Base-by-base conservation (phyloP, 208 protist genomes). In the Acanthamoeba sp. region DNA sequence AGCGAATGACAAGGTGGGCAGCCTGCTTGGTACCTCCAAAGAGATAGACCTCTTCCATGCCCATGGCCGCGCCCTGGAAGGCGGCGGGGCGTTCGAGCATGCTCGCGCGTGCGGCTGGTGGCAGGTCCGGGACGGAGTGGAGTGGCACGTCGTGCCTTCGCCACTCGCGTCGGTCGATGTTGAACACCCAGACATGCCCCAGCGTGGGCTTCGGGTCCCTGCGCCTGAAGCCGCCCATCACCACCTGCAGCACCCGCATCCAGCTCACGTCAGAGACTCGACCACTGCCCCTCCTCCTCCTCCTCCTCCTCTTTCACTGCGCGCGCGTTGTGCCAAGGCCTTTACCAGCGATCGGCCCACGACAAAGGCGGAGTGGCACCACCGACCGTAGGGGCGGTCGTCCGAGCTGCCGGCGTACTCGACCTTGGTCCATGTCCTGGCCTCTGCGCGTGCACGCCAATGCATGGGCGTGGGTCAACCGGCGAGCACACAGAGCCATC, bases 31-130 rank as follows among this genome's bases (percentile, higher is more conserved):
- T 48, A 80, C 71, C 71, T 24, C 71, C 71, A 80, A 80, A 80
- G 34, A 48, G n/a, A 12, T 38, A 80, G 71, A 80, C 48, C 36
- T 80, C 2, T 10, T 80, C 71, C 20, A 80, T 80, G 71, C 71
- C 71, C 71, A 80, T 80, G 22, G 71, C 71, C 6, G 71, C 71
- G 38, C 36, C 71, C 20, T 38, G 71, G 38, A 80, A 80, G n/a
- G 71, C 34, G 27, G 22, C 16, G 14, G 16, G 34, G 4, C 36
- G 32, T 5, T 38, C 24, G 38, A 38, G 71, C 38, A 80, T 0
- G 27, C 29, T 24, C 1, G 0, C 22, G 16, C 71, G 32, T 24
- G 42, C 36, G 32, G 18, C 20, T 7, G 34, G 22, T 20, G 71
- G 10, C 27, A 80, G 22, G 29, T 80, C 36, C 4, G 20, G 1